phyloP scores from a whole-genome alignment of 2,329 filamentous ascomycete genomes.

The Cladosporium colombiae region DNA sequence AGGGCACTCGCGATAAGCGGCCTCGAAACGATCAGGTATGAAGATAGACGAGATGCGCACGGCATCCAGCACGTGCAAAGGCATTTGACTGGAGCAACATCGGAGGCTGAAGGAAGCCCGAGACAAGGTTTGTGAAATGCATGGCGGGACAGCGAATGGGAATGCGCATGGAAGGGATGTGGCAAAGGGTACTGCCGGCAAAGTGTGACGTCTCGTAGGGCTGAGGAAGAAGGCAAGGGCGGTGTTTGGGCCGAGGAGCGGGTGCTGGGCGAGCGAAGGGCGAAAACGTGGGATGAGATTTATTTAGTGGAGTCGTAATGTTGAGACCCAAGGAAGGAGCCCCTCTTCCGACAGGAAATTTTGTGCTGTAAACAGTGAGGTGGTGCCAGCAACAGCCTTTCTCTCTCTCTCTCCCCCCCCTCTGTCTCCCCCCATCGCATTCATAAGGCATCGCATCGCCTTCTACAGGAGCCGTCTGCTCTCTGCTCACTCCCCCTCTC shows the following conservation, averaged over 20 bases:
- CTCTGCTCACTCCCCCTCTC: conserved; percentile 8
- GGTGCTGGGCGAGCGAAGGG: neutral
- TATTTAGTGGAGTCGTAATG: neutral
- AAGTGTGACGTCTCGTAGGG: neutral
- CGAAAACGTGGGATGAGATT: neutral
- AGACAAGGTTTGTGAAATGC: conserved; percentile 4
- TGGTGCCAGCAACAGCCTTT: neutral
- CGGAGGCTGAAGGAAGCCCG: neutral
- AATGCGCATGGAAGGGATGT: neutral
- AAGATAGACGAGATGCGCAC: neutral
- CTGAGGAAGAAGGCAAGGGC: neutral
- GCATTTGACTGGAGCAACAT: neutral
- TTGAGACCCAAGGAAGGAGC: neutral
- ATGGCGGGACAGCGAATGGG: neutral
- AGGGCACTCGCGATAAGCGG: too few relatives aligned
- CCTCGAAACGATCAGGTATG: neutral
- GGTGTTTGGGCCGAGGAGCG: neutral
- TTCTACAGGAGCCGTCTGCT: conserved; percentile 14
- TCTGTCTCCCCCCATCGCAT: neutral
- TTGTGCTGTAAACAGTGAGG: neutral
- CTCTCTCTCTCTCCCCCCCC: neutral
- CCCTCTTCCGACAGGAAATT: neutral
- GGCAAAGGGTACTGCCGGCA: neutral
- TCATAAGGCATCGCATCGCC: conserved; percentile 13
- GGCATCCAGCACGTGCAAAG: neutral